These are phyloP conservation scores for Meyerozyma smithsonii DNA, from an alignment of 1,139 yeast species.

Conservation along the genomic window DNA sequence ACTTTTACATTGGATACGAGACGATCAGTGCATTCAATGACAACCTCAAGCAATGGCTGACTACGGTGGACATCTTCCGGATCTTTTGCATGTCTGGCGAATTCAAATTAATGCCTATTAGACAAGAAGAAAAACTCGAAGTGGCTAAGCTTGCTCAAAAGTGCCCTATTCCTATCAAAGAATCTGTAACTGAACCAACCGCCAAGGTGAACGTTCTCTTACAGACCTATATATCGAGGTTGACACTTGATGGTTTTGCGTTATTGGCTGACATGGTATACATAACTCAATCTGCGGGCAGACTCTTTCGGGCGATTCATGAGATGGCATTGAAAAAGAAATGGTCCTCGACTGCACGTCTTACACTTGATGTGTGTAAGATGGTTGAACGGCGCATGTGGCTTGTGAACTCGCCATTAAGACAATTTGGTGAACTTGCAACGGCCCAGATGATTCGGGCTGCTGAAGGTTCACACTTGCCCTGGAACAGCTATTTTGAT, in stretches of 20 bases:
- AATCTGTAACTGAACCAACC: constrained; percentile 61
- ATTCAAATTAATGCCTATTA: constrained; percentile 74
- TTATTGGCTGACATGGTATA: constrained; percentile 90
- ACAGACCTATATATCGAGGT: constrained; percentile 78
- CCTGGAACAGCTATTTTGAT: constrained; percentile 75
- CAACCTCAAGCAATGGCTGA: constrained; percentile 58
- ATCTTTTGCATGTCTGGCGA: constrained; percentile 82
- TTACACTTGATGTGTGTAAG: constrained; percentile 62
- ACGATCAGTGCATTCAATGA: constrained; percentile 65
- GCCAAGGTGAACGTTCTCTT: constrained; percentile 78
- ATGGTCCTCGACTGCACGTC: constrained; percentile 66
- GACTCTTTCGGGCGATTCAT: constrained; percentile 79
- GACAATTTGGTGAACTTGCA: constrained; percentile 66
- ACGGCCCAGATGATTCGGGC: constrained; percentile 67
- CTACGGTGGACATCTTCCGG: constrained; percentile 70
- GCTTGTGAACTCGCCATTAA: constrained; percentile 78
- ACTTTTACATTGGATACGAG: constrained; percentile 72
- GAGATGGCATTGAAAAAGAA: constrained; percentile 69
- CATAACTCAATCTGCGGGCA: constrained; percentile 88
- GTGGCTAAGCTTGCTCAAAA: constrained; percentile 61
- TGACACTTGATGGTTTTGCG: constrained; percentile 83
- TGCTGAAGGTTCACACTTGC: constrained; percentile 76
- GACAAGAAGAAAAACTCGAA: constrained; percentile 86
- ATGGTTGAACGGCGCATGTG: constrained; percentile 82
- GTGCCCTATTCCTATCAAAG: constrained; percentile 85